Base-by-base conservation (phyloP, 805 yeast genomes). In the Saccharomycopsis synnaedendra region DNA sequence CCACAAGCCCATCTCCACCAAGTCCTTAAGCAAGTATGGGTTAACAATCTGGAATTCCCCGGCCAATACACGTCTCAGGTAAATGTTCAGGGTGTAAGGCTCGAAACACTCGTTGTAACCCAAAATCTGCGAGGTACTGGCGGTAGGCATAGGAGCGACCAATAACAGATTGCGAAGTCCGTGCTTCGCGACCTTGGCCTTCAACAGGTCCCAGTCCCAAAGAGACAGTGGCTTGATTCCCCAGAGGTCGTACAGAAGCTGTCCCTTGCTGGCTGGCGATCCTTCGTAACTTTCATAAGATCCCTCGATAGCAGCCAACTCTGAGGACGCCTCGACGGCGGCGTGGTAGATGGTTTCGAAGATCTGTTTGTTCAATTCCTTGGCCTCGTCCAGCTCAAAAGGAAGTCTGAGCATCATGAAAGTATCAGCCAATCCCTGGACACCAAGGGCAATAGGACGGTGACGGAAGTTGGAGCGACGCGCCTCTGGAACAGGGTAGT, bases 101-200 rank as follows among this genome's bases (percentile, higher is more conserved):
- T 90, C 98, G 64, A 90, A 90, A 66, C 97, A 89, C 68, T 90
- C 97, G 57, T 80, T 89, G 70, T 76, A 86, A 38, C 97, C 97
- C 45, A 90, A 70, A 45, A 90, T 89, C 68, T 88, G 97, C 3
- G 97, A 90, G 1, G 97, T 90, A 1, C 97, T 87, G 1, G 97
- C 97, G 11, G 97, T 90, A 41, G 97, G 97, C 97, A 90, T 90
- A 46, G 96, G 93, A 1, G 94, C 97, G 34, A 89, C 85, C 11
- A 89, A 64, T 48, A 90, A 67, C 4, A 97, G 90, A 69, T 90
- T 90, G 60, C 97, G 71, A 39, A 90, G 58, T 43, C 97, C 97
- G 58, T 77, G 65, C 53, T 66, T 63, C 45, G 66, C 66, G 52
- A 90, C 71, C 39, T 76, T 67, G 7, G 65, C 67, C 64, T 83